These are phyloP conservation scores for Phyllosticta citrichinensis DNA, from an alignment of 2,329 filamentous ascomycete genomes.

Conservation along the genomic window DNA sequence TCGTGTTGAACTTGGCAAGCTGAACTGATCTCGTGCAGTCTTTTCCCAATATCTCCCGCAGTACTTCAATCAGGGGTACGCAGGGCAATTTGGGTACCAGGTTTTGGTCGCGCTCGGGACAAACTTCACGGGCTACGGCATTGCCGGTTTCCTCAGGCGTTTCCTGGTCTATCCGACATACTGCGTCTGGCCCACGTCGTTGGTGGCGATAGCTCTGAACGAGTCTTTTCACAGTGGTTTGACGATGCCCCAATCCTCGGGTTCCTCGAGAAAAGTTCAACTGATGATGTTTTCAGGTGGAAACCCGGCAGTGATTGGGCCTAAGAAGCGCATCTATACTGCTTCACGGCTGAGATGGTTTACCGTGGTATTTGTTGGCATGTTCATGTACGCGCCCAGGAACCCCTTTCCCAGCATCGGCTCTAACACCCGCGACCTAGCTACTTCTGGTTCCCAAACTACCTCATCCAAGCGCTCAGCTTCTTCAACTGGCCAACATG, in stretches of 20 bases:
- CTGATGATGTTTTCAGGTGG: slow-evolving; percentile 45
- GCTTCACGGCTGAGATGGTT: slow-evolving; percentile 56
- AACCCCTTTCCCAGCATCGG: neutral
- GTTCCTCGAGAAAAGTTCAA: too few relatives aligned
- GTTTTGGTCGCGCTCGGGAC: slow-evolving; percentile 56
- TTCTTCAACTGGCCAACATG: slow-evolving; percentile 61
- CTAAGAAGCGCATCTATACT: slow-evolving; percentile 50
- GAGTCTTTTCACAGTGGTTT: slow-evolving; percentile 49
- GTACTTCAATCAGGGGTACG: slow-evolving; percentile 44
- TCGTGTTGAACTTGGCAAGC: neutral
- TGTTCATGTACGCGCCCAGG: slow-evolving; percentile 31
- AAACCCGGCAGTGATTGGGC: slow-evolving; percentile 35
- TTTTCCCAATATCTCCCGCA: slow-evolving; percentile 41
- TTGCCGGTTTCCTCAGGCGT: slow-evolving; percentile 20
- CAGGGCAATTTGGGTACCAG: slow-evolving; percentile 38
- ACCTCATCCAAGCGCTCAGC: slow-evolving; percentile 58
- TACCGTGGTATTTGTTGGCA: slow-evolving; percentile 44
- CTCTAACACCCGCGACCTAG: neutral
- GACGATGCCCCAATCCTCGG: too few relatives aligned
- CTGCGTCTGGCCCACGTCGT: slow-evolving; percentile 12
- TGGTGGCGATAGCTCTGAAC: slow-evolving; percentile 13
- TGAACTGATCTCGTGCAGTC: slow-evolving; percentile 16
- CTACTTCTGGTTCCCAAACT: slow-evolving; percentile 41
- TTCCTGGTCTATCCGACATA: slow-evolving; percentile 17
- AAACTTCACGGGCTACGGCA: slow-evolving; percentile 44